Conservation (phyloP, 1,139 yeast species). For the Pichia sp. region DNA sequence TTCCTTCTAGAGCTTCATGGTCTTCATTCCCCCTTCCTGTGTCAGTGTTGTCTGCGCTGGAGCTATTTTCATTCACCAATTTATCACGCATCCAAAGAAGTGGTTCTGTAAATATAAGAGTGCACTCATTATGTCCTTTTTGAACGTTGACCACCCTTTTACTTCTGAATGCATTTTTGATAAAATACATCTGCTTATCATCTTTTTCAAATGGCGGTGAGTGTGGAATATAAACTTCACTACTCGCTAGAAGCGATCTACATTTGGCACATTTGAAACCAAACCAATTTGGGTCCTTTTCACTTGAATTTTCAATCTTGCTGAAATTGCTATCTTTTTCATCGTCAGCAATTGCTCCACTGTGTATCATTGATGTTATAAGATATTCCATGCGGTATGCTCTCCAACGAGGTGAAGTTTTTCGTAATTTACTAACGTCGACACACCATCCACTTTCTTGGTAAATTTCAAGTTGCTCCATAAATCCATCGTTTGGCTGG, state of each 20-base stretch:
- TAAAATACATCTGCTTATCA: constrained; percentile 56
- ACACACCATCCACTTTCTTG: constrained; percentile 36
- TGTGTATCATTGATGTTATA: constrained; percentile 8
- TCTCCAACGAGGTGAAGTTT: constrained; percentile 23
- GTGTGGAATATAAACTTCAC: constrained; percentile 51
- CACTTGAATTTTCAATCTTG: constrained; percentile 18
- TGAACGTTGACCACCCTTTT: constrained; percentile 52
- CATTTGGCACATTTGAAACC: constrained; percentile 64
- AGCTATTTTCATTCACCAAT: constrained; percentile 67
- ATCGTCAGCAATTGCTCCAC: constrained; percentile 30
- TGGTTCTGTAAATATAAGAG: constrained; percentile 87
- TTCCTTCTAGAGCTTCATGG: constrained; percentile 65
- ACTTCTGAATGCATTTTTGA: constrained; percentile 57
- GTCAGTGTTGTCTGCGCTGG: not conserved
- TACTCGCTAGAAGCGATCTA: constrained; percentile 51
- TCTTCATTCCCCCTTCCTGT: not conserved
- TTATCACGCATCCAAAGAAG: constrained; percentile 86
- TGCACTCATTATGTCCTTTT: constrained; percentile 58
- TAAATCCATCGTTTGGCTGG: constrained; percentile 75
- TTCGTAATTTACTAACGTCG: constrained; percentile 15
- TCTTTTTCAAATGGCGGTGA: constrained; percentile 54
- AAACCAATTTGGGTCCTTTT: constrained; percentile 19
- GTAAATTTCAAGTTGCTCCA: constrained; percentile 65
- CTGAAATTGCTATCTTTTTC: constrained; percentile 31
- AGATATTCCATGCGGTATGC: constrained; percentile 20